A percentile compares a stretch with the other conserved stretches of the same genome.
Conservation (phyloP, 768 basidiomycete species). For the Psilocybe tampanensis region DNA sequence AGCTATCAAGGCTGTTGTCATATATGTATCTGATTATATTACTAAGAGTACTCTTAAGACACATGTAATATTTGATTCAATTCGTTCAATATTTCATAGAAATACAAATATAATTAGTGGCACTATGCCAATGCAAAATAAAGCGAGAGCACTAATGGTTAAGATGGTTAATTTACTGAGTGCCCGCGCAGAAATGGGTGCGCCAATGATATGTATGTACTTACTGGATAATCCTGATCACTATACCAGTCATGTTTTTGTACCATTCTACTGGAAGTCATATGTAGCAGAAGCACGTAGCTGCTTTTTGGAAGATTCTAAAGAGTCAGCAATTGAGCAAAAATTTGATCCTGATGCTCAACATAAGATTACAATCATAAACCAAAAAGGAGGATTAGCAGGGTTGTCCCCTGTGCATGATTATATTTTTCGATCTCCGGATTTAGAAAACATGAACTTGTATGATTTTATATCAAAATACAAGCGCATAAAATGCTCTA, state of each 20-base stretch:
- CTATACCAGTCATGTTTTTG: too few relatives aligned
- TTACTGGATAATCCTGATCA: too few relatives aligned
- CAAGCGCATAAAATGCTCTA: too few relatives aligned
- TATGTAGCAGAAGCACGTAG: conserved; percentile 8
- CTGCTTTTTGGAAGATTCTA: background rate
- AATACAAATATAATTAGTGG: background rate
- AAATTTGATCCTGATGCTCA: background rate
- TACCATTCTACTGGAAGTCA: conserved; percentile 29
- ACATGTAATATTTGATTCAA: conserved; percentile 31
- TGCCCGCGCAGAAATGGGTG: conserved; percentile 32
- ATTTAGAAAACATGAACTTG: background rate
- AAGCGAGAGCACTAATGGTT: conserved; percentile 8
- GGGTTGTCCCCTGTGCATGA: too few relatives aligned
- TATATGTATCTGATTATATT: conserved; percentile 40
- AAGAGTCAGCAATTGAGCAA: too few relatives aligned
- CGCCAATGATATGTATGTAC: conserved; percentile 23
- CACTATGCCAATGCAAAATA: conserved; percentile 3
- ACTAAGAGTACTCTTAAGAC: conserved; percentile 36
- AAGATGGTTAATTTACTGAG: conserved; percentile 27
- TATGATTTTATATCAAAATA: background rate
- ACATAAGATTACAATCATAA: conserved; percentile 23
- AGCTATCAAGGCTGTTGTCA: conserved; percentile 30
- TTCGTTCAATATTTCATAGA: conserved; percentile 23
- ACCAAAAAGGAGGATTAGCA: background rate
- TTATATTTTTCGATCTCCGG: too few relatives aligned